phyloP scores from a whole-genome alignment of 75 land plant genomes.

The Cryptomeria japonica region DNA sequence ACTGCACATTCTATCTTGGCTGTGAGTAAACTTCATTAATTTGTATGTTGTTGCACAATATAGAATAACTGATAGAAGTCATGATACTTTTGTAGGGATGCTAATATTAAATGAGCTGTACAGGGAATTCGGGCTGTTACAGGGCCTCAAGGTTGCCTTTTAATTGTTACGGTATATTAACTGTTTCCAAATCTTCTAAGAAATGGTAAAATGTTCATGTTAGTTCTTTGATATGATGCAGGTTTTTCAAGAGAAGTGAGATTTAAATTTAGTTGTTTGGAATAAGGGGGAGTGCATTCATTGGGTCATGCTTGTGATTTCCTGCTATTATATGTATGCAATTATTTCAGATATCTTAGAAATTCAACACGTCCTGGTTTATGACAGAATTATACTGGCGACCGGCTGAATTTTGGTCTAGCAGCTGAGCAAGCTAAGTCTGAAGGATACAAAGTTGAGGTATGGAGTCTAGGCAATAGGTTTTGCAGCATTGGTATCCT shows the following conservation, averaged over 20 bases:
- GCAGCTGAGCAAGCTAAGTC: slow-evolving; percentile 98
- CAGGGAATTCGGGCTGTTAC: slow-evolving; percentile 98
- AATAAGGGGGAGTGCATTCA: not conserved
- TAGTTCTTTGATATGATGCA: not conserved
- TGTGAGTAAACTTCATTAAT: slow-evolving; percentile 42
- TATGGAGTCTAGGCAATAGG: slow-evolving; percentile 20
- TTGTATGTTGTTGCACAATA: not conserved
- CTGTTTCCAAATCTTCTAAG: not conserved
- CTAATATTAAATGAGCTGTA: not conserved
- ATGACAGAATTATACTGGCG: slow-evolving; percentile 95
- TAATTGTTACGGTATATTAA: slow-evolving; percentile 78
- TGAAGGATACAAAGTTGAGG: slow-evolving; percentile 96
- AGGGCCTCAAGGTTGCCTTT: slow-evolving; percentile 90
- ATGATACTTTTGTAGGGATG: not conserved
- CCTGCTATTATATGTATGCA: not conserved
- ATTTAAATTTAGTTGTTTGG: not conserved
- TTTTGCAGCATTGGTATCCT: not conserved
- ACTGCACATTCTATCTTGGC: slow-evolving; percentile 83
- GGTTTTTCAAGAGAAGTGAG: not conserved
- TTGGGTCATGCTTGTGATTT: not conserved
- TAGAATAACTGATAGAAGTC: not conserved
- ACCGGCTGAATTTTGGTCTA: slow-evolving; percentile 91
- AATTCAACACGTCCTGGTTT: not conserved
- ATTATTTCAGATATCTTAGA: not conserved
- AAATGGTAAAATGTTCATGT: not conserved